Conservation (phyloP, 768 basidiomycete genomes). For the Amanita pseudoporphyria region DNA sequence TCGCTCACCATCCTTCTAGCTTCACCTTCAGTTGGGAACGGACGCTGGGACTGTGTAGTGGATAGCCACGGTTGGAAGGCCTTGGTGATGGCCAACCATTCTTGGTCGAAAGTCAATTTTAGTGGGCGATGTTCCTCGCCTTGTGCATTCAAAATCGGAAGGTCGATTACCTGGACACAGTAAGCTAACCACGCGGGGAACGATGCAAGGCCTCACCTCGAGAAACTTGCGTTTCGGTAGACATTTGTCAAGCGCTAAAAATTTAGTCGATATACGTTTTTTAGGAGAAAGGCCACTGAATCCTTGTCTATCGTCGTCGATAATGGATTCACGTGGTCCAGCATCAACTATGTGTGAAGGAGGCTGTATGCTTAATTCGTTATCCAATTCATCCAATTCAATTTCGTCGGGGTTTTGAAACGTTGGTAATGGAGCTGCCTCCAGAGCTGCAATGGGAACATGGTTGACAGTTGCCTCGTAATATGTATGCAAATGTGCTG, state of each 20-base stretch:
- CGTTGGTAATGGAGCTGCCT: background rate
- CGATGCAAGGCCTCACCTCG: constrained; percentile 40
- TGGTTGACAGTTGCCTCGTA: constrained; percentile 67
- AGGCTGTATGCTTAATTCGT: constrained; percentile 10
- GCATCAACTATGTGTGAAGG: background rate
- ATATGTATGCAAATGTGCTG: constrained; percentile 83
- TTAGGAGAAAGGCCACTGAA: background rate
- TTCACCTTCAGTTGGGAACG: constrained; percentile 51
- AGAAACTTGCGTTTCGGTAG: constrained; percentile 67
- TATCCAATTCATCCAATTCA: constrained; percentile 33
- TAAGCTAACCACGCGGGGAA: background rate
- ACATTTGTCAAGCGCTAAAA: constrained; percentile 90
- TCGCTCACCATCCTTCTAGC: constrained; percentile 44
- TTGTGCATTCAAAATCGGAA: constrained; percentile 15
- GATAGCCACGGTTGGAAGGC: constrained; percentile 79
- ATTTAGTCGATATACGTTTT: constrained; percentile 48
- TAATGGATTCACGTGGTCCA: constrained; percentile 9
- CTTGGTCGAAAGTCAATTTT: constrained; percentile 63
- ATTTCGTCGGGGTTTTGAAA: constrained; percentile 43
- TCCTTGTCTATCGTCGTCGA: constrained; percentile 39
- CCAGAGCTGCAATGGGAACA: constrained; percentile 11
- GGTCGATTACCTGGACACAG: constrained; percentile 57
- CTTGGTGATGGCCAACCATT: constrained; percentile 91
- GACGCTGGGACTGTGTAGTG: constrained; percentile 31
- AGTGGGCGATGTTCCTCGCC: constrained; percentile 16